Evolutionary conservation across 805 yeast species (phyloP).

Genomic region (Candida ponderosae): DNA sequence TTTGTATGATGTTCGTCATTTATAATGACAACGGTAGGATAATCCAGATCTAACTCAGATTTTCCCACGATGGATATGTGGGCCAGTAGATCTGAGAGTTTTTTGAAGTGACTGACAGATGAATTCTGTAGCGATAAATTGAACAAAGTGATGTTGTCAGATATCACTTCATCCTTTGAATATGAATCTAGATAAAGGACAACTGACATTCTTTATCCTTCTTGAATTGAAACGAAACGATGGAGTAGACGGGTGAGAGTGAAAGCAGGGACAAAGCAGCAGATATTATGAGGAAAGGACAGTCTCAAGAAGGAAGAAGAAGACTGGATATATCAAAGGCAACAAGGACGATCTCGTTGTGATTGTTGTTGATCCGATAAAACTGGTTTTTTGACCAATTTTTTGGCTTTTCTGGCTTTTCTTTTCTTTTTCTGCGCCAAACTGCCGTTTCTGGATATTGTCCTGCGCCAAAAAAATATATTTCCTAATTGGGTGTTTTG

Average conservation of each 20-base stretch:
- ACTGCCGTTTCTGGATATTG: constrained; percentile 23
- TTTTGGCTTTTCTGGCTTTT: no score
- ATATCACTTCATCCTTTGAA: neutral
- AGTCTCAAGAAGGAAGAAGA: no score
- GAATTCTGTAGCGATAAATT: constrained; percentile 4
- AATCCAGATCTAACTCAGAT: constrained; percentile 19
- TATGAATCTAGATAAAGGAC: neutral
- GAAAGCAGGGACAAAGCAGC: neutral
- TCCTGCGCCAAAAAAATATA: no score
- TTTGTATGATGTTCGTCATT: constrained; percentile 6
- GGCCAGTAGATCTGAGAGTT: constrained; percentile 8
- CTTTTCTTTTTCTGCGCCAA: no score
- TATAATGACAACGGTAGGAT: constrained; percentile 17
- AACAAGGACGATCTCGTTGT: no score
- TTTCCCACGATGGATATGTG: constrained; percentile 15
- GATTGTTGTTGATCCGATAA: no score
- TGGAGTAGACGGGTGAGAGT: neutral
- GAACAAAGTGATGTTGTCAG: neutral
- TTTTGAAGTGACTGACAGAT: constrained; percentile 7
- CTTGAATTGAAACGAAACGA: neutral
- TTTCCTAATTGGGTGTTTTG: constrained; percentile 10
- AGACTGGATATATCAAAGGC: no score
- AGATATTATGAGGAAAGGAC: no score
- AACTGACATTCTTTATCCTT: neutral
- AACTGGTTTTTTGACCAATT: no score